A percentile compares a stretch with the other conserved stretches of the same genome.
Conservation (phyloP, 352 stramenopile species). For the Pythium dissimile region DNA sequence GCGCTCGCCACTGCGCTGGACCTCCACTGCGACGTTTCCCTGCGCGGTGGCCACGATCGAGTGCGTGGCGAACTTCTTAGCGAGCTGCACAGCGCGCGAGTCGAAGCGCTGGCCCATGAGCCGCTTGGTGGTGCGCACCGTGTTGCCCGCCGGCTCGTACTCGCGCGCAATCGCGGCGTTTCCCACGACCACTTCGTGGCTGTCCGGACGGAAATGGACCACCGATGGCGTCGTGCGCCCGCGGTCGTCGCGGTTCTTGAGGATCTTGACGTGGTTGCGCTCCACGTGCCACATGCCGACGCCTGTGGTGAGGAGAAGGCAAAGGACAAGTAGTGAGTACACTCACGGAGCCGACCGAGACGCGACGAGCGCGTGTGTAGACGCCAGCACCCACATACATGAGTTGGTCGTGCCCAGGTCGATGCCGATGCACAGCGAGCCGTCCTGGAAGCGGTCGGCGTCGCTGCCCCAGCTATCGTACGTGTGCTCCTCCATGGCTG, state of each 20-base stretch:
- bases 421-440: constrained; percentile 94
- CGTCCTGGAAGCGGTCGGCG: constrained; percentile 64
- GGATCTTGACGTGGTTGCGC: constrained; percentile 80
- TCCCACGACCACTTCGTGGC: constrained; percentile 49
- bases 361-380: not conserved
- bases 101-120: constrained; percentile 64
- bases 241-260: constrained; percentile 66
- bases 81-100: constrained; percentile 56
- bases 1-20: constrained; percentile 29
- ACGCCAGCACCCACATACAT: constrained; percentile 51
- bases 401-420: constrained; percentile 99
- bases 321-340: too few relatives aligned
- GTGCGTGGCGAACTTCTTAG: constrained; percentile 55
- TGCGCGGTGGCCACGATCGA: constrained; percentile 47
- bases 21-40: constrained; percentile 47
- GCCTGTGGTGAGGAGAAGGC: too few relatives aligned
- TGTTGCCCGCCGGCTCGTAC: constrained; percentile 59
- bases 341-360: not conserved
- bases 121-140: constrained; percentile 77
- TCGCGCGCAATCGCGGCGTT: constrained; percentile 49
- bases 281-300: constrained; percentile 80
- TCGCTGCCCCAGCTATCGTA: constrained; percentile 83
- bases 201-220: constrained; percentile 59
- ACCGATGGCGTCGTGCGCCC: constrained; percentile 77
- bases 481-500: constrained; percentile 23